Percentiles rank a stretch among this genome's conserved stretches.
These are phyloP conservation scores for Adansonia rubrostipa DNA, from an alignment of 441 rosid species.

Conservation along the genomic window DNA sequence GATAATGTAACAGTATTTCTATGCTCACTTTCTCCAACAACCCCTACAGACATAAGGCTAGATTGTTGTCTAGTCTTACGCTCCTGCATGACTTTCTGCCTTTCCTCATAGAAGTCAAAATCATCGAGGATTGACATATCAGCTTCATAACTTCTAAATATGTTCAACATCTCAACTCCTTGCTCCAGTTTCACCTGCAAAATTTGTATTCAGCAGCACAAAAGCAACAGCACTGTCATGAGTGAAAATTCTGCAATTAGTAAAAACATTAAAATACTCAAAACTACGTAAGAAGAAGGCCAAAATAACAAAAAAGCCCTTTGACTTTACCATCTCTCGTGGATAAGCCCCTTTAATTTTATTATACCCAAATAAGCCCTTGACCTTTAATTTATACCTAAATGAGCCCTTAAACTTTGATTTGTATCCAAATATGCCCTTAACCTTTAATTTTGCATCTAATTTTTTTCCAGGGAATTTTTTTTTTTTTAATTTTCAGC, in stretches of 20 bases:
- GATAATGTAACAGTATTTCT: conserved; percentile 43
- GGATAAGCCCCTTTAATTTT: background rate
- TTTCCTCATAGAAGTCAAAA: conserved; percentile 65
- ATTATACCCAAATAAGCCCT: background rate
- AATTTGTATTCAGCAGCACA: background rate
- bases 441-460: no score
- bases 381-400: conserved; percentile 4
- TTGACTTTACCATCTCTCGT: background rate
- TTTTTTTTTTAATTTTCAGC: no score
- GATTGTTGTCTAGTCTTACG: conserved; percentile 63
- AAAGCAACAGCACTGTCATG: background rate
- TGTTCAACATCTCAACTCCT: conserved; percentile 60
- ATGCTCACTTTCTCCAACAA: conserved; percentile 56
- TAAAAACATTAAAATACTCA: conserved; percentile 4
- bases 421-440: no score
- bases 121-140: conserved; percentile 67
- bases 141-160: conserved; percentile 57
- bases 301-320: background rate
- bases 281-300: background rate
- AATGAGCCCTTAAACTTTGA: no score
- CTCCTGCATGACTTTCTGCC: conserved; percentile 67
- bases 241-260: background rate
- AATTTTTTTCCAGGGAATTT: no score
- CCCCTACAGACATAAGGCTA: conserved; percentile 47
- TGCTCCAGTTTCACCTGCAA: conserved; percentile 69